Evolutionary conservation across 805 yeast species (phyloP).

Genomic region (Candida sithepensis): DNA sequence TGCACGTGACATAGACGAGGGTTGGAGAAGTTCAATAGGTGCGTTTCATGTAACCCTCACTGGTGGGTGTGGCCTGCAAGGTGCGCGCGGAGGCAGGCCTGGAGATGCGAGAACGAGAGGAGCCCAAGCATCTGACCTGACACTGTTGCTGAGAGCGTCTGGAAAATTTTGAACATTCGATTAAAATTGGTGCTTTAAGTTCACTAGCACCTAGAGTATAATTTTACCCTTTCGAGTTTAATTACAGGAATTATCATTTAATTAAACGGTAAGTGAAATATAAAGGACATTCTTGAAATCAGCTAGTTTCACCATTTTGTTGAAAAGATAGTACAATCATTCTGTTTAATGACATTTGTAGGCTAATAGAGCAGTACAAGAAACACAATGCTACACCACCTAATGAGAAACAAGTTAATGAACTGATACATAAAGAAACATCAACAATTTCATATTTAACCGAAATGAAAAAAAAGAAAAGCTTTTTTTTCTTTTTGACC

Average conservation of each 20-base stretch:
- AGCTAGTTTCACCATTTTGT: neutral
- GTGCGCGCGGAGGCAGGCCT: neutral
- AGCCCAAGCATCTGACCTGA: neutral
- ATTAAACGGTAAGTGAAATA: constrained; percentile 4
- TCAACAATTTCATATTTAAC: too few species aligned
- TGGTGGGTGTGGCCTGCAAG: too few species aligned
- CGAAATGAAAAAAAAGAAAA: too few species aligned
- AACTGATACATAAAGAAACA: too few species aligned
- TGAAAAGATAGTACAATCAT: neutral
- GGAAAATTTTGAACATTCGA: constrained; percentile 3
- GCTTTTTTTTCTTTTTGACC: too few species aligned
- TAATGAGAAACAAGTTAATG: too few species aligned
- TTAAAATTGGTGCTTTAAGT: neutral
- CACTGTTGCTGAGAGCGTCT: neutral
- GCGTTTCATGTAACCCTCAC: neutral
- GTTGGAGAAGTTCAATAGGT: neutral
- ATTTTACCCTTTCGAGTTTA: neutral
- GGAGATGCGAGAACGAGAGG: neutral
- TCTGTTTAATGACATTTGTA: neutral
- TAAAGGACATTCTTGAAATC: neutral
- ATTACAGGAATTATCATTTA: constrained; percentile 5
- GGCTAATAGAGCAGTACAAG: too few species aligned
- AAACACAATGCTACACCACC: too few species aligned
- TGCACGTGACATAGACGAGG: constrained; percentile 1
- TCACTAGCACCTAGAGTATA: neutral